Conservation (phyloP, 2,329 filamentous ascomycete species). For the Sclerotinia glacialis region DNA sequence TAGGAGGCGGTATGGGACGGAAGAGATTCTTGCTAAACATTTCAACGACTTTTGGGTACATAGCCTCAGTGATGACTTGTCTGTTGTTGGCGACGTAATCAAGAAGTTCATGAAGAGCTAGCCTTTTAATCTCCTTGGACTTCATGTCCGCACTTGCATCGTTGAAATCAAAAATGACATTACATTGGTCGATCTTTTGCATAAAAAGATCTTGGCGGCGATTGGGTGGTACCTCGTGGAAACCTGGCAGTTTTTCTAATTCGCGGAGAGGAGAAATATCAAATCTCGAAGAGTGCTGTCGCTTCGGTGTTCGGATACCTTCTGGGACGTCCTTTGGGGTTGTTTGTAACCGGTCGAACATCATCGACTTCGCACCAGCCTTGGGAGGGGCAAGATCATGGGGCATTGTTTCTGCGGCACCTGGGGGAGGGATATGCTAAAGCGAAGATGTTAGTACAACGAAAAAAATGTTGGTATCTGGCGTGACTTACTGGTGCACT, state of each 20-base stretch:
- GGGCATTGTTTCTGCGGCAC: conserved; percentile 95
- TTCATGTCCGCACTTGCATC: conserved; percentile 99
- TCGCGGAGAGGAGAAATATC: conserved; percentile 97
- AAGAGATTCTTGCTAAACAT: conserved; percentile 99
- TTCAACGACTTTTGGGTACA: conserved; percentile 97
- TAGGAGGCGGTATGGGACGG: conserved; percentile 90
- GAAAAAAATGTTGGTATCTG: background rate
- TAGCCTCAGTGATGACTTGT: conserved; percentile 96
- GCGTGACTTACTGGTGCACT: conserved; percentile 76
- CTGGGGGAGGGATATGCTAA: conserved; percentile 87
- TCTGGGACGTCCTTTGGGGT: conserved; percentile 96
- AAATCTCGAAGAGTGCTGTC: conserved; percentile 96
- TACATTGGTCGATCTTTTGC: conserved; percentile 99
- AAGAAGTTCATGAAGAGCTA: conserved; percentile 91
- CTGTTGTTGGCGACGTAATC: conserved; percentile 99
- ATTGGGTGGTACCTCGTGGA: conserved; percentile 95
- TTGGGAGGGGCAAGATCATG: conserved; percentile 94
- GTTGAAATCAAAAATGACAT: conserved; percentile 99
- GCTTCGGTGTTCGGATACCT: conserved; percentile 89
- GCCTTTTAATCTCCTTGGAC: conserved; percentile 97
- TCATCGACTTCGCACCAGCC: conserved; percentile 80
- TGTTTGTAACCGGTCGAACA: conserved; percentile 85
- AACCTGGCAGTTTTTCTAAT: conserved; percentile 93
- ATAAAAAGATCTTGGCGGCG: conserved; percentile 95
- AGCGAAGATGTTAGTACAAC: conserved; percentile 15